Evolutionary conservation across 2,329 filamentous ascomycete species (phyloP).

Genomic region (Fusarium dimerum): DNA sequence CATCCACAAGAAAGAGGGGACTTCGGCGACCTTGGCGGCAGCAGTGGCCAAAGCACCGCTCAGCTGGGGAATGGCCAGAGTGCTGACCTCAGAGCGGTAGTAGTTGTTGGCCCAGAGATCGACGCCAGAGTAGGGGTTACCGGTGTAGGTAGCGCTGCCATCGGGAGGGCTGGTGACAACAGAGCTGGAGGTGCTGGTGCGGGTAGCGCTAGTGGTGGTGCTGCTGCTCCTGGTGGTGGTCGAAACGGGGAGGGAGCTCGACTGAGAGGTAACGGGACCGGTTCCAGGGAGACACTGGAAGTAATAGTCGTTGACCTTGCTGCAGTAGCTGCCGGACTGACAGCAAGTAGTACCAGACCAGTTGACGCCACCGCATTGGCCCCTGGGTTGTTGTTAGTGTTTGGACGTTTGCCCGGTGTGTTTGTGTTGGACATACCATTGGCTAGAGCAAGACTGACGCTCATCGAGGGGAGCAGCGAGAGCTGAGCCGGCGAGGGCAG

Average conservation of each 20-base stretch:
- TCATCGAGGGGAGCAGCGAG: constrained; percentile 39
- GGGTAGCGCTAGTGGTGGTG: constrained; percentile 4
- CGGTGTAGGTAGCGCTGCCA: constrained; percentile 43
- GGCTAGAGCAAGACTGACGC: constrained; percentile 34
- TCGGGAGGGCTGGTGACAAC: constrained; percentile 27
- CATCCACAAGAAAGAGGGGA: constrained; percentile 56
- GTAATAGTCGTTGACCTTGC: constrained; percentile 28
- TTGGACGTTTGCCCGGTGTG: rapidly evolving
- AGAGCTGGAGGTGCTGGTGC: constrained; percentile 6
- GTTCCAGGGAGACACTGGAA: constrained; percentile 23
- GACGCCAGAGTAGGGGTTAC: constrained; percentile 56
- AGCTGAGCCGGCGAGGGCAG: constrained; percentile 28
- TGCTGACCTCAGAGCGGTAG: constrained; percentile 57
- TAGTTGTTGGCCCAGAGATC: constrained; percentile 55
- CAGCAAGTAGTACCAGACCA: constrained; percentile 49
- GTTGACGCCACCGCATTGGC: constrained; percentile 48
- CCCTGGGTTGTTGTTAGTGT: constrained; percentile 15
- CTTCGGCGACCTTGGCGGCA: constrained; percentile 52
- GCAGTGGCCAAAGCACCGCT: constrained; percentile 55
- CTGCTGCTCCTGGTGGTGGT: constrained; percentile 11
- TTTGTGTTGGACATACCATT: constrained; percentile 10
- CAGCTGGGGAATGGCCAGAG: constrained; percentile 62
- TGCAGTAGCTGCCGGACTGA: constrained; percentile 21
- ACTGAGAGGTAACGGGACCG: constrained; percentile 10
- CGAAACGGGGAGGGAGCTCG: constrained; percentile 10